Evolutionary conservation across 2,329 filamentous ascomycete species (phyloP).

Genomic region (Fusarium praegraminearum): DNA sequence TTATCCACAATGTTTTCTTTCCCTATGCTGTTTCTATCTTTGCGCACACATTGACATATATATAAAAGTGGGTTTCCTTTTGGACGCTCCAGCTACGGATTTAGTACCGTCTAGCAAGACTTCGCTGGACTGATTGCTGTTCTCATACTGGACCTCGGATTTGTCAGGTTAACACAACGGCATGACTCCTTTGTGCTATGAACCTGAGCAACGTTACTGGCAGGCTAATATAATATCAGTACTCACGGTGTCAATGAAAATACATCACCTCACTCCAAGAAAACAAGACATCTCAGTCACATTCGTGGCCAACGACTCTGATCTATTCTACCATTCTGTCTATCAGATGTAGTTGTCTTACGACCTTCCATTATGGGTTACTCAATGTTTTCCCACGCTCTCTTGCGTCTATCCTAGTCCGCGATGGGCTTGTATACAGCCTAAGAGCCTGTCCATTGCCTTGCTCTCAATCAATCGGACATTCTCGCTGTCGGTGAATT

Average conservation of each 20-base stretch:
- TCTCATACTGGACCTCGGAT: background rate
- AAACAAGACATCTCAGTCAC: background rate
- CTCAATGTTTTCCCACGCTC: background rate
- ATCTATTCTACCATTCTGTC: background rate
- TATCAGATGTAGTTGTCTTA: background rate
- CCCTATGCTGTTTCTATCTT: background rate
- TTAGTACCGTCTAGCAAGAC: background rate
- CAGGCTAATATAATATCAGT: background rate
- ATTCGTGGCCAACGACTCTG: background rate
- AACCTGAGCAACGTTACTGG: background rate
- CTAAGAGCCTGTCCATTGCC: background rate
- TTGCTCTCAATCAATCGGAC: background rate
- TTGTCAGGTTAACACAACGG: background rate
- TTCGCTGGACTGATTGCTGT: background rate
- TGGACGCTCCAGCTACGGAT: background rate
- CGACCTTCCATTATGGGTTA: background rate
- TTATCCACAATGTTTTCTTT: background rate
- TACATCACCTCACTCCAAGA: background rate
- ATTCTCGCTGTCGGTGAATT: background rate
- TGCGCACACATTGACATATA: background rate
- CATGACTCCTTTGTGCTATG: background rate
- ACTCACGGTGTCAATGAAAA: background rate
- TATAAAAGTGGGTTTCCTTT: background rate
- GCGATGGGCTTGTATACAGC: background rate
- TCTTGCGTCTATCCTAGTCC: background rate